These are phyloP conservation scores for Nicotiana otophora DNA, from an alignment of 257 asterid genomes.

Conservation along the genomic window DNA sequence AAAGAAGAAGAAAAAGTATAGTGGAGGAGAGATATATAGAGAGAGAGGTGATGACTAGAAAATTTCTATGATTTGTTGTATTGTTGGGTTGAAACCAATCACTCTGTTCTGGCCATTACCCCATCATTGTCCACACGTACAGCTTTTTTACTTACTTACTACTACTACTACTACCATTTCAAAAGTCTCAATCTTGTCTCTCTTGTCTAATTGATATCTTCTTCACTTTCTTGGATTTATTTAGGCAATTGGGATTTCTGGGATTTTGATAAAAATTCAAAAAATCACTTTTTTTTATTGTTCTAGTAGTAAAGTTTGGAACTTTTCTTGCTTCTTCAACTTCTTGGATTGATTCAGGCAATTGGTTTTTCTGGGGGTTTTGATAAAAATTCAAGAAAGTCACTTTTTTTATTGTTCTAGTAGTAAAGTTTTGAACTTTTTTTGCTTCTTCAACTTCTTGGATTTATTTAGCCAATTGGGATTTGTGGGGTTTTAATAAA, in stretches of 20 bases:
- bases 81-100: slow-evolving; percentile 52
- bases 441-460: background rate
- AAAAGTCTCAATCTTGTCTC: slow-evolving; percentile 13
- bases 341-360: slow-evolving; percentile 5
- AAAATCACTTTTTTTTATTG: slow-evolving; percentile 12
- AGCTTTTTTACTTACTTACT: slow-evolving; percentile 19
- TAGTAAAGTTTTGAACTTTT: slow-evolving; percentile 21
- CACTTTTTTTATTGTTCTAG: background rate
- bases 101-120: slow-evolving; percentile 42
- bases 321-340: background rate
- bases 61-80: slow-evolving; percentile 39
- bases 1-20: slow-evolving; percentile 17
- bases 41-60: slow-evolving; percentile 12
- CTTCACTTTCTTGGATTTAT: background rate
- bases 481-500: slow-evolving; percentile 15
- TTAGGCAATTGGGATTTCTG: slow-evolving; percentile 16
- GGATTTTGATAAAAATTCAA: slow-evolving; percentile 10
- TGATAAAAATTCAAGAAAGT: slow-evolving; percentile 17
- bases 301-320: slow-evolving; percentile 15
- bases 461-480: slow-evolving; percentile 15
- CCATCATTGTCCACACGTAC: slow-evolving; percentile 52
- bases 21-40: background rate
- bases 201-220: background rate
- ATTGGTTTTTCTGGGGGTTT: slow-evolving; percentile 25
- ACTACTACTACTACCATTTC: slow-evolving; percentile 11